Percentiles rank a stretch among this genome's conserved stretches.
These are phyloP conservation scores for Bacterosira constricta DNA, from an alignment of 108 stramenopile species.

Conservation along the genomic window DNA sequence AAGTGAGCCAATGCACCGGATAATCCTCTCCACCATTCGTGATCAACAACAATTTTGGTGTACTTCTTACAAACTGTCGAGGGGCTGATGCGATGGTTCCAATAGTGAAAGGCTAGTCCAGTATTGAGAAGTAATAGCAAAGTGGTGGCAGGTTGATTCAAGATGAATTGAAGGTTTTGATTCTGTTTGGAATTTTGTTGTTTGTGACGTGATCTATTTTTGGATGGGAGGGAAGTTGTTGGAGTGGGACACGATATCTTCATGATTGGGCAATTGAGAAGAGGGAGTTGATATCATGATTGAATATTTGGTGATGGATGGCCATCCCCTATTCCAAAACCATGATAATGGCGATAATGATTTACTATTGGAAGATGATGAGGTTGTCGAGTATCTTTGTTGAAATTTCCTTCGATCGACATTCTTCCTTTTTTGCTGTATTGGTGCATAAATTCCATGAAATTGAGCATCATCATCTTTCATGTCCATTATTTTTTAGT, in stretches of 20 bases:
- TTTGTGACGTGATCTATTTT: constrained; percentile 6
- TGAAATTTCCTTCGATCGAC: constrained; percentile 14
- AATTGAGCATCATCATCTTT: not conserved
- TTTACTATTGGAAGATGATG: not conserved
- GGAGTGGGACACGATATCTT: constrained; percentile 27
- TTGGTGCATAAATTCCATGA: constrained; percentile 39
- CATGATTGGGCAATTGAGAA: constrained; percentile 22
- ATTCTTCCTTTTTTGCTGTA: constrained; percentile 15
- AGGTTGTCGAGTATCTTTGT: constrained; percentile 10
- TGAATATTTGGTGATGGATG: constrained; percentile 32
- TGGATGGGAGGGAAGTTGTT: not conserved
- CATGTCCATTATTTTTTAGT: not conserved
- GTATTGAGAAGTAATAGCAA: constrained; percentile 58
- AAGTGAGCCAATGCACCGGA: constrained; percentile 81
- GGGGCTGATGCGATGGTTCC: constrained; percentile 63
- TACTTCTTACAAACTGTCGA: constrained; percentile 53
- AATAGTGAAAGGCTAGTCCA: constrained; percentile 65
- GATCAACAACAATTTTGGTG: constrained; percentile 34
- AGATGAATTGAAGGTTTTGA: constrained; percentile 39
- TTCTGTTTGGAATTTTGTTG: constrained; percentile 32
- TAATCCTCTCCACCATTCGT: constrained; percentile 69
- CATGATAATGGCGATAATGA: not conserved
- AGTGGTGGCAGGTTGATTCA: constrained; percentile 49
- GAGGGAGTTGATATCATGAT: constrained; percentile 22
- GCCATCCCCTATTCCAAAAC: constrained; percentile 13